Conservation (phyloP, 805 yeast genomes). For the Komagataella mondaviorum region DNA sequence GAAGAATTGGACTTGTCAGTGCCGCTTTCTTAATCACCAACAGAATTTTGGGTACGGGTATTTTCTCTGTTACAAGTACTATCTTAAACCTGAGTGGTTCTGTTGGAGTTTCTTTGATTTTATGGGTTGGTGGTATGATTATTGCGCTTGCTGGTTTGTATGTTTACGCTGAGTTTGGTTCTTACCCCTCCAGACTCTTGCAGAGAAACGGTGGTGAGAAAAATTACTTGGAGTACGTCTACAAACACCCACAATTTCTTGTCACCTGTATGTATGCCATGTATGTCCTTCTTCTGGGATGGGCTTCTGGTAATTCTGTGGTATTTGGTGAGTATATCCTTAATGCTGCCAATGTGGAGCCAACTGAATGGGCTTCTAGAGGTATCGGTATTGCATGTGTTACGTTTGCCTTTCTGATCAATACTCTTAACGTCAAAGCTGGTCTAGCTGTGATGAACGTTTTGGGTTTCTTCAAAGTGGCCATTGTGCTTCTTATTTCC, state of each 20-base stretch:
- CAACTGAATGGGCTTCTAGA: slow-evolving; percentile 65
- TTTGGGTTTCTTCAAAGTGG: slow-evolving; percentile 61
- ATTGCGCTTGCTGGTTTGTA: slow-evolving; percentile 22
- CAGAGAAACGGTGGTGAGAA: slow-evolving; percentile 76
- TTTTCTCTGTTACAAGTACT: slow-evolving; percentile 56
- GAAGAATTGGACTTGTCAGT: neutral
- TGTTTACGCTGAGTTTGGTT: slow-evolving; percentile 26
- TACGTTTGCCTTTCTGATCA: slow-evolving; percentile 53
- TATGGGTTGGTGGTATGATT: slow-evolving; percentile 28
- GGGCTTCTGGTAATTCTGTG: slow-evolving; percentile 78
- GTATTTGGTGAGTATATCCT: slow-evolving; percentile 70
- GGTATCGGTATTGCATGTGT: slow-evolving; percentile 67
- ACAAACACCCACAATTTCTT: slow-evolving; percentile 53
- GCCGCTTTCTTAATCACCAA: slow-evolving; percentile 56
- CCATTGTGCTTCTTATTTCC: slow-evolving; percentile 54
- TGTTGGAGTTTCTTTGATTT: slow-evolving; percentile 26
- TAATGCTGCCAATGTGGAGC: slow-evolving; percentile 56
- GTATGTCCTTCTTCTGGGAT: slow-evolving; percentile 62
- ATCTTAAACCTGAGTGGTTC: slow-evolving; percentile 33
- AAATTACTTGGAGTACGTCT: slow-evolving; percentile 64
- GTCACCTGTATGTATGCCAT: slow-evolving; percentile 56
- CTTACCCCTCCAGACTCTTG: slow-evolving; percentile 20
- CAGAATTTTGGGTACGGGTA: slow-evolving; percentile 68
- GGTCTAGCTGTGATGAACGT: slow-evolving; percentile 56
- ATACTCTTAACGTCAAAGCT: slow-evolving; percentile 44